These are phyloP conservation scores for Colletotrichum orbiculare DNA, from an alignment of 2,329 filamentous ascomycete genomes.

Conservation along the genomic window DNA sequence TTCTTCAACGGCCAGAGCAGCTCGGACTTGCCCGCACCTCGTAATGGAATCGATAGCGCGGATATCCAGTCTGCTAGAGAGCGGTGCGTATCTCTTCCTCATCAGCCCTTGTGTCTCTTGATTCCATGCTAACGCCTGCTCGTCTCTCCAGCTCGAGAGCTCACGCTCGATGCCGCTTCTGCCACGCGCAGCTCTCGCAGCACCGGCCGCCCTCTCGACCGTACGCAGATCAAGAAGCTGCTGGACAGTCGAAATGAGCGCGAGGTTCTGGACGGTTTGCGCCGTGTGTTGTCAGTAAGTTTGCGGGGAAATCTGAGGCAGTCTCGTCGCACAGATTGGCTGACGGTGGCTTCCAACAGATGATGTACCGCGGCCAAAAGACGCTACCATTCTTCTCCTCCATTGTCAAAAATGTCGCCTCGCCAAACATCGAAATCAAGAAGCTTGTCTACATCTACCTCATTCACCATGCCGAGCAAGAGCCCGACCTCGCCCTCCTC, in stretches of 20 bases:
- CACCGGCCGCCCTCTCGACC: slow-evolving; percentile 74
- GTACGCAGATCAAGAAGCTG: slow-evolving; percentile 91
- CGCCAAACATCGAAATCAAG: slow-evolving; percentile 92
- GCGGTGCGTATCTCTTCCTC: slow-evolving; percentile 68
- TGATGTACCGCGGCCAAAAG: slow-evolving; percentile 93
- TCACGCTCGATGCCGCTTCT: slow-evolving; percentile 96
- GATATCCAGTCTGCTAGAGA: slow-evolving; percentile 94
- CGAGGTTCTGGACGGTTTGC: slow-evolving; percentile 91
- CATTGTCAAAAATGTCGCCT: slow-evolving; percentile 97
- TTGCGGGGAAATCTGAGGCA: slow-evolving; percentile 47
- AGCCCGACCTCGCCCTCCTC: slow-evolving; percentile 92
- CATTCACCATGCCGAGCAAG: slow-evolving; percentile 94
- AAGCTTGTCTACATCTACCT: slow-evolving; percentile 99
- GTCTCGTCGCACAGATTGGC: slow-evolving; percentile 26
- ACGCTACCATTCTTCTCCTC: slow-evolving; percentile 96
- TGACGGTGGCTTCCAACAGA: slow-evolving; percentile 62
- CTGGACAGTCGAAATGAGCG: slow-evolving; percentile 93
- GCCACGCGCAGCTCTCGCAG: slow-evolving; percentile 77
- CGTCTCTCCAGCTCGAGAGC: slow-evolving; percentile 79
- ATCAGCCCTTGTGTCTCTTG: slow-evolving; percentile 25
- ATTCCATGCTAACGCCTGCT: slow-evolving; percentile 33
- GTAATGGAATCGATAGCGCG: slow-evolving; percentile 94
- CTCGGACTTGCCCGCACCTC: slow-evolving; percentile 9
- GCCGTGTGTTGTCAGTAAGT: slow-evolving; percentile 82
- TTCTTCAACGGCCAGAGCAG: neutral